Percentiles rank a stretch among this genome's conserved stretches.
Conservation (phyloP, 805 yeast species). For the Cyberlindnera japonica region DNA sequence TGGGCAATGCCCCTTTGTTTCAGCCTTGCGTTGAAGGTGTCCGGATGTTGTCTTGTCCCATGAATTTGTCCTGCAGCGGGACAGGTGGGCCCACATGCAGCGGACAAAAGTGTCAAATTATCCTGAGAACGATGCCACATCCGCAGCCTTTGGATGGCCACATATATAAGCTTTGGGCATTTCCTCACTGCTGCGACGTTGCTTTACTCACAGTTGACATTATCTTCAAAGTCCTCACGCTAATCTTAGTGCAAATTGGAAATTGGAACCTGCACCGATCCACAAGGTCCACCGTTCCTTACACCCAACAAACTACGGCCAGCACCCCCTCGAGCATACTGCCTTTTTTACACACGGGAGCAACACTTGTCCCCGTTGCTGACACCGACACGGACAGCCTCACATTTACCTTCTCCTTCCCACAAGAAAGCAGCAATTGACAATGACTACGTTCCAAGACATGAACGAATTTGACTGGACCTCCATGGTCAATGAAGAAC, state of each 20-base stretch:
- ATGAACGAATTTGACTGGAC: conserved; percentile 27
- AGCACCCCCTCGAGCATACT: background rate
- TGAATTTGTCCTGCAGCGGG: conserved; percentile 1
- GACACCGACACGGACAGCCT: background rate
- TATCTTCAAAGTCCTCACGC: too few relatives aligned
- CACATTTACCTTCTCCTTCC: too few relatives aligned
- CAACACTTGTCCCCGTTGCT: background rate
- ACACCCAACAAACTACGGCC: too few relatives aligned
- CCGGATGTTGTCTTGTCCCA: conserved; percentile 1
- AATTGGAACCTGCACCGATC: too few relatives aligned
- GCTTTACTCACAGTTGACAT: too few relatives aligned
- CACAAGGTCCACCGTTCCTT: too few relatives aligned
- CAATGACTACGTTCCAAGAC: conserved; percentile 23
- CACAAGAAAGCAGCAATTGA: background rate
- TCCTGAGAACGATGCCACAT: too few relatives aligned
- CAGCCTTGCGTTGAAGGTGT: too few relatives aligned
- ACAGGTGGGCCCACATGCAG: conserved; percentile 11
- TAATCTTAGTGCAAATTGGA: too few relatives aligned
- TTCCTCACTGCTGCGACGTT: background rate
- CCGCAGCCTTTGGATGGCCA: too few relatives aligned
- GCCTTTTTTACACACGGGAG: background rate
- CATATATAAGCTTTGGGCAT: too few relatives aligned
- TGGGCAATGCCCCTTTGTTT: too few relatives aligned
- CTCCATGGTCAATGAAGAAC: conserved; percentile 18
- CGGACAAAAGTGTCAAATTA: conserved; percentile 10